These are phyloP conservation scores for Drechslerella dactyloides DNA, from an alignment of 2,329 filamentous ascomycete species.

Conservation along the genomic window DNA sequence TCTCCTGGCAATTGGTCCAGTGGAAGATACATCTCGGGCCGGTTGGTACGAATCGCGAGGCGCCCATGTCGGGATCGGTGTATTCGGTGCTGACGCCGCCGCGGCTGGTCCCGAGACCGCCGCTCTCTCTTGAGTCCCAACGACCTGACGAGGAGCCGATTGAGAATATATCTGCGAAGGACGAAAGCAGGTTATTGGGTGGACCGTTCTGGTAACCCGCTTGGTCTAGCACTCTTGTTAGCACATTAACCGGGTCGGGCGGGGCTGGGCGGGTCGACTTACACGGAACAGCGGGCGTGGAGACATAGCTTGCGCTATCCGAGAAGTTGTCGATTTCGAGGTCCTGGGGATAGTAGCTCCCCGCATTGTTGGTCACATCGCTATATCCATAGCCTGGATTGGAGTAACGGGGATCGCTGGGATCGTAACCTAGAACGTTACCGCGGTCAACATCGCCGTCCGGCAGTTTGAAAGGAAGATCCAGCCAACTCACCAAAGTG, in stretches of 20 bases:
- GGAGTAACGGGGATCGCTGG: slow-evolving; percentile 18
- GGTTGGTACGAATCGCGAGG: not conserved
- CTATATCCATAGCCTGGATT: not conserved
- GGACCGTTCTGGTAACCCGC: too few relatives aligned
- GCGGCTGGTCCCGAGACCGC: not conserved
- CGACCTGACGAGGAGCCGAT: not conserved
- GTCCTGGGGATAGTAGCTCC: slow-evolving; percentile 17
- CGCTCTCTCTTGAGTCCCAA: not conserved
- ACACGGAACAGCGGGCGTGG: not conserved
- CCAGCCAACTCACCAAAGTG: not conserved
- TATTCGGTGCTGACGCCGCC: slow-evolving; percentile 18
- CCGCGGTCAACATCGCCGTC: not conserved
- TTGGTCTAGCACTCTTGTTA: not conserved
- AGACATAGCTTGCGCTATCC: not conserved
- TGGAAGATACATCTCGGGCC: slow-evolving; percentile 39
- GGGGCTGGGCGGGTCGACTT: slow-evolving; percentile 3
- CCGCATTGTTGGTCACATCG: not conserved
- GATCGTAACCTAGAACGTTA: not conserved
- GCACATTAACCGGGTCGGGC: not conserved
- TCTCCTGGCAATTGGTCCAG: slow-evolving; percentile 14
- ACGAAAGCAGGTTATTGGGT: too few relatives aligned
- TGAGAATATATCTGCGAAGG: too few relatives aligned
- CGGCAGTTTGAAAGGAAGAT: not conserved
- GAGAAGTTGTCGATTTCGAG: slow-evolving; percentile 14
- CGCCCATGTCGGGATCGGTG: slow-evolving; percentile 11